Evolutionary conservation across 805 yeast genomes (phyloP), one percentile per base, ranked within the genome.

Genomic region (Barnettozyma siamensis): DNA sequence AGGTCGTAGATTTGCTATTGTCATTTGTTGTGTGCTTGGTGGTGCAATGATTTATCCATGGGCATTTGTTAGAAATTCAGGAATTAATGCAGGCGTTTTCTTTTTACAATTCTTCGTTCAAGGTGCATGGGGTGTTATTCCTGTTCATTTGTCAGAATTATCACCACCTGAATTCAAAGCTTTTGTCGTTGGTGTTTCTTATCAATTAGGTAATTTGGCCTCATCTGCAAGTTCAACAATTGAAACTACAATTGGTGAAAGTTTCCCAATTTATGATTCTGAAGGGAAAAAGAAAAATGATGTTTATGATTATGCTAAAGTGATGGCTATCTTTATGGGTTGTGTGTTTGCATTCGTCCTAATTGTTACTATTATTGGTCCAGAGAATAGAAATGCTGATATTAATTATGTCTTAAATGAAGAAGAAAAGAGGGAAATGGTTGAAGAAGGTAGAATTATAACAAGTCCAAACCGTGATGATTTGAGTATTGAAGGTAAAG

Each of bases 91-190:
- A 0, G 81, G 80, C 46, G 83, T 64, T 1, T 78, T 78, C 57
- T 77, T 75, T 62, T 59, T 78, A 44, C 84, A 78, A 54, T 74
- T 74, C 54, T 75, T 72, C 45, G 83, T 80, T 40, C 83, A 78
- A 62, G 85, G 85, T 53, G 77, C 80, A 21, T 80, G 83, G 80
- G 85, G 85, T 51, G 78, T 77, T 32, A 66, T 74, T 40, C 85
- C 85, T 40, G 67, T 77, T 43, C 82, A 78, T 58, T 62, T 80
- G 40, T 66, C 78, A 4, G 84, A 78, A 59, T 65, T 80, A 46
- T 69, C 82, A 31, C 80, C 80, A 43, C 79, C 81, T 17, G 76
- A 75, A 45, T 77, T 73, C 63, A 69, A 80, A 59, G 69, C 85
- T 8, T 76, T 80, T 45, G 75, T 78, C 39, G 72, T 75, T 33